Conservation (phyloP, 345 rosid species). For the Durio zibethinus region DNA sequence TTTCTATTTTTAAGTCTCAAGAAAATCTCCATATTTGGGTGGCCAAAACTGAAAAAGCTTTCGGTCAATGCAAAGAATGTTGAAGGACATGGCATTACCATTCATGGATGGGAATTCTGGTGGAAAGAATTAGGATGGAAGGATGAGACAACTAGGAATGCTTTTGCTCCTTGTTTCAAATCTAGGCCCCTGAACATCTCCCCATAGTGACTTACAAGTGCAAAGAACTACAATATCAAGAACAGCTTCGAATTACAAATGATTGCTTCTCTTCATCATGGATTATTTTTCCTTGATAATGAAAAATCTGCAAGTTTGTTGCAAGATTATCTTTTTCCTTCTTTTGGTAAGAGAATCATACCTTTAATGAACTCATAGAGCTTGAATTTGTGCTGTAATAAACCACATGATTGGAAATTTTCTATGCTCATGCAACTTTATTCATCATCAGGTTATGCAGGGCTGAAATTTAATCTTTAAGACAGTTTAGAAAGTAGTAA, state of each 20-base stretch:
- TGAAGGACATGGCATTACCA: neutral
- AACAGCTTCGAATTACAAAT: neutral
- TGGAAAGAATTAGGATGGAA: neutral
- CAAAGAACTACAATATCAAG: no score
- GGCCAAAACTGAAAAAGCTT: neutral
- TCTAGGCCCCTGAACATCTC: neutral
- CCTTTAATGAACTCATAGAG: no score
- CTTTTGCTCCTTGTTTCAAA: neutral
- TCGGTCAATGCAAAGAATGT: neutral
- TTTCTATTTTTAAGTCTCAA: neutral
- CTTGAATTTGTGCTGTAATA: neutral
- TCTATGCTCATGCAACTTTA: neutral
- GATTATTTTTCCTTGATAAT: neutral
- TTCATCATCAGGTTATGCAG: no score
- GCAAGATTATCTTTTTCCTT: neutral
- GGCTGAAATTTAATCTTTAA: no score
- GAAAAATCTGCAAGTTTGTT: neutral
- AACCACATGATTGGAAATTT: neutral
- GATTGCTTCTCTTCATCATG: neutral
- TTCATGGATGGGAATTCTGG: neutral
- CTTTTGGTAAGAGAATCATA: no score
- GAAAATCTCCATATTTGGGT: neutral
- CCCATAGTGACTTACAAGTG: neutral
- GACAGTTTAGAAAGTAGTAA: no score
- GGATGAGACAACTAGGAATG: neutral